A percentile compares a stretch with the other conserved stretches of the same genome.
Evolutionary conservation across 495 filamentous ascomycete species (phyloP).

Genomic region (Apodospora peruviana): DNA sequence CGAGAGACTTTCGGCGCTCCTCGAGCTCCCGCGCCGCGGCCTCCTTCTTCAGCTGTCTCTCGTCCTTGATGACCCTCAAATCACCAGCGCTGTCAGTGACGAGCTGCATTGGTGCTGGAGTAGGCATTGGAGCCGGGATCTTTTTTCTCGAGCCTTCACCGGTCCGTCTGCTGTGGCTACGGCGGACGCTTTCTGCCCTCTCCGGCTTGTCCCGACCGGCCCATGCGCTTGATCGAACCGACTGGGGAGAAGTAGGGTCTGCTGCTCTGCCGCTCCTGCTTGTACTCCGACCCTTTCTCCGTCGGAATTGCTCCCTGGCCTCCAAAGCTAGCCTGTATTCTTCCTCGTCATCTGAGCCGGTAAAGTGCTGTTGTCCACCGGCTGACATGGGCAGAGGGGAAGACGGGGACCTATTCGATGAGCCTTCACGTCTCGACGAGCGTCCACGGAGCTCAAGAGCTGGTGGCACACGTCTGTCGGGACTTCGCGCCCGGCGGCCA

Average conservation of each 20-base stretch:
- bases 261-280: slow-evolving; percentile 39
- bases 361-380: slow-evolving; percentile 34
- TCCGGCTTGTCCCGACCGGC: slow-evolving; percentile 33
- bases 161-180: slow-evolving; percentile 17
- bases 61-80: slow-evolving; percentile 43
- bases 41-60: slow-evolving; percentile 60
- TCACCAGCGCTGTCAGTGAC: slow-evolving; percentile 28
- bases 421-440: slow-evolving; percentile 46
- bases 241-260: slow-evolving; percentile 17
- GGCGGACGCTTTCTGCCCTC: slow-evolving; percentile 46
- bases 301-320: slow-evolving; percentile 57
- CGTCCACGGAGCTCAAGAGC: slow-evolving; percentile 50
- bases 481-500: slow-evolving; percentile 34
- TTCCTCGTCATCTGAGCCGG: slow-evolving; percentile 50
- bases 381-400: slow-evolving; percentile 67
- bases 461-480: slow-evolving; percentile 38
- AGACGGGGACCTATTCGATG: slow-evolving; percentile 67
- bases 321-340: slow-evolving; percentile 56
- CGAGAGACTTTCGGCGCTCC: slow-evolving; percentile 76
- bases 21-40: slow-evolving; percentile 81
- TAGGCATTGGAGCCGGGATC: slow-evolving; percentile 19
- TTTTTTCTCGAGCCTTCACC: slow-evolving; percentile 3
- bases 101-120: slow-evolving; percentile 26
- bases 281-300: slow-evolving; percentile 51
- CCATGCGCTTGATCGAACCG: slow-evolving; percentile 12